Evolutionary conservation across 2,329 filamentous ascomycete species (phyloP).

Genomic region (Beauveria rudraprayagi): DNA sequence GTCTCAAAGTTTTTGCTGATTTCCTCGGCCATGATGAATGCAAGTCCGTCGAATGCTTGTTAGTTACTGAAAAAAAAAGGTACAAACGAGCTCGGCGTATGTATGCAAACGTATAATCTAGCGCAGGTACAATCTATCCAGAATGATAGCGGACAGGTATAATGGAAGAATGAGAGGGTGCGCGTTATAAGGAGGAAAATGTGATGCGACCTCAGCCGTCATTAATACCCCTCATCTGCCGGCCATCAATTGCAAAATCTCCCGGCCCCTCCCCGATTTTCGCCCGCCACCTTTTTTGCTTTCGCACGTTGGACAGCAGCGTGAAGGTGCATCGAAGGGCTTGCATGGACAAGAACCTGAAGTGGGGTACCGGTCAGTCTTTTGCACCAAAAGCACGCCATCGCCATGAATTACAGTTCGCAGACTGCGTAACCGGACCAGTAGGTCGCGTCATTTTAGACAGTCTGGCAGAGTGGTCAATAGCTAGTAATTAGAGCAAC

Average conservation of each 20-base stretch:
- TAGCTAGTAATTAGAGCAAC: too few species aligned
- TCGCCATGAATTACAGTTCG: constrained; percentile 7
- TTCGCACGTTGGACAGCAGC: neutral
- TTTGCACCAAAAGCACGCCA: constrained; percentile 11
- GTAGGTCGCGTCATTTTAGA: constrained; percentile 1
- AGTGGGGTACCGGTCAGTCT: neutral
- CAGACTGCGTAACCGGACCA: neutral
- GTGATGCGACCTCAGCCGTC: neutral
- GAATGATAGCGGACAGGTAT: neutral
- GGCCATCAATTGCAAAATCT: neutral
- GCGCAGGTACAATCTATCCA: neutral
- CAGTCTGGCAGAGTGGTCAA: neutral
- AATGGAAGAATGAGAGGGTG: neutral
- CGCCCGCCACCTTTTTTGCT: neutral
- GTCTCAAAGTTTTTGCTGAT: constrained; percentile 67
- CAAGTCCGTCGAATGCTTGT: neutral
- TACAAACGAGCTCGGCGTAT: neutral
- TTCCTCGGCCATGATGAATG: constrained; percentile 20
- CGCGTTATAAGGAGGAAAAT: neutral
- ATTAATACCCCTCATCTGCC: constrained; percentile 5
- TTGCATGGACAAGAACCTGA: neutral
- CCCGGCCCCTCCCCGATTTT: constrained; percentile 8
- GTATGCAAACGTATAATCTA: neutral
- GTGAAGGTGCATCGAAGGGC: neutral
- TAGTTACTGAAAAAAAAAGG: neutral